phyloP scores from a whole-genome alignment of 495 filamentous ascomycete genomes.

The Neurospora pannonica region DNA sequence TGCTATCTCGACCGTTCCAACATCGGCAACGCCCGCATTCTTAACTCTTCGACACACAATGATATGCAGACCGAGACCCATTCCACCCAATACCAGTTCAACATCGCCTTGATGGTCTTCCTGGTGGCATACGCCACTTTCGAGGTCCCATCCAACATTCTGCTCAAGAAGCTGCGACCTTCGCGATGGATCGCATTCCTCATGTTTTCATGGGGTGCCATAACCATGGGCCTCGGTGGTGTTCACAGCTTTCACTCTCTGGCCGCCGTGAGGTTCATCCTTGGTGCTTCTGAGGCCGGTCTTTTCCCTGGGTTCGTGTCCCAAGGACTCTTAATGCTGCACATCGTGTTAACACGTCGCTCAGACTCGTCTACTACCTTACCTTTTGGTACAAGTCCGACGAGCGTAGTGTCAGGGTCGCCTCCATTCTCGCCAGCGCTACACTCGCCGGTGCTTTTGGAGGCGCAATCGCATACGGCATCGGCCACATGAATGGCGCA shows the following conservation, averaged over 20 bases:
- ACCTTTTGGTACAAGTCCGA: constrained; percentile 64
- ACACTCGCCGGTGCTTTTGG: constrained; percentile 66
- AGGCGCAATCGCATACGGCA: constrained; percentile 55
- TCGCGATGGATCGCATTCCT: constrained; percentile 59
- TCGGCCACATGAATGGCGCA: constrained; percentile 56
- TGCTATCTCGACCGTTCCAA: constrained; percentile 61
- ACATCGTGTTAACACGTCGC: too few species aligned
- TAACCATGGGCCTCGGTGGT: constrained; percentile 55
- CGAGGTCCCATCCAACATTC: constrained; percentile 64
- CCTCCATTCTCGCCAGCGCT: constrained; percentile 56
- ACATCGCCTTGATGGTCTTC: constrained; percentile 66
- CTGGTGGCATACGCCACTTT: constrained; percentile 60
- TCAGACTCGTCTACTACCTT: constrained; percentile 45
- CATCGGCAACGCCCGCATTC: constrained; percentile 58
- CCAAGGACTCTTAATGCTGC: too few species aligned
- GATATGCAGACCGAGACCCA: constrained; percentile 54
- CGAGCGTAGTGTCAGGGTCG: constrained; percentile 55
- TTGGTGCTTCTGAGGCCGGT: constrained; percentile 47
- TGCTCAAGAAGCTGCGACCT: constrained; percentile 58
- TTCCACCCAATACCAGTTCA: constrained; percentile 55
- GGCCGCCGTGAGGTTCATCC: constrained; percentile 54
- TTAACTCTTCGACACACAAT: constrained; percentile 49
- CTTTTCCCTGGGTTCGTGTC: constrained; percentile 47
- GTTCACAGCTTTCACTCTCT: constrained; percentile 44
- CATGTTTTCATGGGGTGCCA: constrained; percentile 59